Percentiles rank a stretch among this genome's conserved stretches.
phyloP scores from a whole-genome alignment of 1,284 basidiomycete genomes.

The Blastosporella zonata region DNA sequence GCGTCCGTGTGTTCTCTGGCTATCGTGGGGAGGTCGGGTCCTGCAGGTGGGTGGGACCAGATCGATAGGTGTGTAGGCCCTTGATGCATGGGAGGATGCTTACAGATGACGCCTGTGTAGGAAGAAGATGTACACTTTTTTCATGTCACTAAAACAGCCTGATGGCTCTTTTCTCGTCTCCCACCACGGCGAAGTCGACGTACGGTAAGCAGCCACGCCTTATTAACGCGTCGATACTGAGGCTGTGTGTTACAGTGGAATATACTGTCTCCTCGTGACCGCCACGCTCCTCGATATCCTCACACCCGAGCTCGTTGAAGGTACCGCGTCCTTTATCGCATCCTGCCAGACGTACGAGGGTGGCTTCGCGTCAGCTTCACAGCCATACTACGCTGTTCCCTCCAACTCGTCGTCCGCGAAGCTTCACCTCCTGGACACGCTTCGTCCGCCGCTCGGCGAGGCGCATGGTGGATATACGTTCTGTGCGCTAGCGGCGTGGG shows the following conservation, averaged over 20 bases:
- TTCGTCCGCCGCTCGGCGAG: slow-evolving; percentile 78
- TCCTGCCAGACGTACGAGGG: slow-evolving; percentile 98
- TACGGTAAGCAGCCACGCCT: slow-evolving; percentile 67
- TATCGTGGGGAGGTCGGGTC: slow-evolving; percentile 73
- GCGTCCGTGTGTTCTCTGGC: slow-evolving; percentile 85
- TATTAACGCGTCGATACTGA: slow-evolving; percentile 10
- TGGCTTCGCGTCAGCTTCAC: slow-evolving; percentile 86
- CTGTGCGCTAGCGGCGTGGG: slow-evolving; percentile 86
- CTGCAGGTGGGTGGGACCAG: slow-evolving; percentile 79
- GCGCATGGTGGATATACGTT: slow-evolving; percentile 98
- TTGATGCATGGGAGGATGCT: neutral
- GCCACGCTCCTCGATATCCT: slow-evolving; percentile 61
- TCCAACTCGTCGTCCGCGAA: slow-evolving; percentile 17
- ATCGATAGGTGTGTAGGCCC: slow-evolving; percentile 61
- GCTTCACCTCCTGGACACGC: slow-evolving; percentile 30
- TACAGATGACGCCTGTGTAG: slow-evolving; percentile 31
- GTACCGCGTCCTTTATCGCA: slow-evolving; percentile 60
- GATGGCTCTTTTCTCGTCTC: slow-evolving; percentile 95
- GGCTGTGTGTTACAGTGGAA: slow-evolving; percentile 31
- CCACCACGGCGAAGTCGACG: slow-evolving; percentile 88
- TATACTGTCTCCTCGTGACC: slow-evolving; percentile 46
- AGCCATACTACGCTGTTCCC: slow-evolving; percentile 51
- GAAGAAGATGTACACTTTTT: slow-evolving; percentile 80
- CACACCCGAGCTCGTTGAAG: slow-evolving; percentile 83
- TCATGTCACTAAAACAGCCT: slow-evolving; percentile 89